Evolutionary conservation across 306 rosid species (phyloP), one percentile per base, ranked within the genome.

Genomic region (Mimosa bimucronata): DNA sequence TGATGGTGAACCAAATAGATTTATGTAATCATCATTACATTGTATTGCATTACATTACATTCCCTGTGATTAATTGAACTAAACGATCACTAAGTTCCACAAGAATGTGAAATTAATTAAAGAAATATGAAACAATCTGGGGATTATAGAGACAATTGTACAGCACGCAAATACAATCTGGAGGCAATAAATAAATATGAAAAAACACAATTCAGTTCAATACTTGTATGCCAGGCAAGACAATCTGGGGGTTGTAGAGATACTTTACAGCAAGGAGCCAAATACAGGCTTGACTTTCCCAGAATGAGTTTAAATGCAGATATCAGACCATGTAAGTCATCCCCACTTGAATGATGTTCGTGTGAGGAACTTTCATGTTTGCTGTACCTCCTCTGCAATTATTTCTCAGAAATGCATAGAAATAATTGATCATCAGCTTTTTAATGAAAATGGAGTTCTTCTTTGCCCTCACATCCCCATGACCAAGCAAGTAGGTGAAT

Each of bases 401-500:
- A 80, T 84, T 88, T 85, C 99, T 95, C 79, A 95, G 84, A 88
- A 95, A 95, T 75, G 88, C 90, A 71, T 93, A 95, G 80, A 91
- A 91, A 87, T 95, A 95, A 86, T 95, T 95, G 80, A 95, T 89
- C 37, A 86, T 79, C 74, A 95, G 80, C 72, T 95, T 95, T 91
- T 95, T 95, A 9, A 93, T 14, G 83, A 95, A 95, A 70, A 95
- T 80, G 14, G 98, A 95, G 80, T 91, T 89, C 80, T 95, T 95
- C 88, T 90, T 95, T 66, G 99, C 99, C 78, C 85, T 91, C 83
- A 95, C 99, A 58, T 89, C 91, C 14, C 92, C 96, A 28, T 93
- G 99, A n/a, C 91, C 98, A 37, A 95, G 90, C 85, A 95, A 83
- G 71, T 95, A 95, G 21, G 98, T 93, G 86, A 88, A 93, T 82